Evolutionary conservation across 2,329 filamentous ascomycete genomes (phyloP).

Genomic region (Claviceps pusilla): DNA sequence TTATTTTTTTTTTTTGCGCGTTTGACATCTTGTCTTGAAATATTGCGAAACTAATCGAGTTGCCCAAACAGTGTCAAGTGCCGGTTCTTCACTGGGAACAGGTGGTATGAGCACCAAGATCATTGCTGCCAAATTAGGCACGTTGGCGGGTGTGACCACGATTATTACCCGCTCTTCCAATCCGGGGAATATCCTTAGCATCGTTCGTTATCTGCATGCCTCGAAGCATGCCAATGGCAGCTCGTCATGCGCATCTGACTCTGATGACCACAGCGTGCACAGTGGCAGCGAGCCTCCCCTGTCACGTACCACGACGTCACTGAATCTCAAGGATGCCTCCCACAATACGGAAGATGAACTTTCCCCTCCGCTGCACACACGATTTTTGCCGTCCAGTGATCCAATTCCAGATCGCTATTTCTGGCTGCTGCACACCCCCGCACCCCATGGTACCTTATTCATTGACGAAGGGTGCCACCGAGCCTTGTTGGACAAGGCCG

Average conservation of each 20-base stretch:
- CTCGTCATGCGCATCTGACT: slow-evolving; percentile 3
- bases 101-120: slow-evolving; percentile 98
- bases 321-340: slow-evolving; percentile 18
- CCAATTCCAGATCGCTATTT: slow-evolving; percentile 90
- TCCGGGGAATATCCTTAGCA: slow-evolving; percentile 78
- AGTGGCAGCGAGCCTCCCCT: slow-evolving; percentile 12
- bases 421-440: slow-evolving; percentile 88
- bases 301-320: slow-evolving; percentile 27
- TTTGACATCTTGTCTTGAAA: no score
- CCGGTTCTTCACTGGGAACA: slow-evolving; percentile 77
- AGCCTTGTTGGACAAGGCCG: slow-evolving; percentile 69
- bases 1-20: background rate
- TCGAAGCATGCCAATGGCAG: slow-evolving; percentile 4
- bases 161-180: slow-evolving; percentile 90
- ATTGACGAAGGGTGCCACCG: slow-evolving; percentile 81
- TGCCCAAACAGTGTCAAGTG: slow-evolving; percentile 53
- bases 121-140: slow-evolving; percentile 78
- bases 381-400: slow-evolving; percentile 71
- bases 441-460: slow-evolving; percentile 78
- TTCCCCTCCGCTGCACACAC: slow-evolving; percentile 57
- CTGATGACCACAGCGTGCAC: slow-evolving; percentile 10
- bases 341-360: slow-evolving; percentile 10
- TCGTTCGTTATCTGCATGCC: slow-evolving; percentile 63
- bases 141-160: slow-evolving; percentile 86
- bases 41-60: slow-evolving; percentile 7